These are phyloP conservation scores for Bipolaris oryzae DNA, from an alignment of 2,329 filamentous ascomycete species.

Conservation along the genomic window DNA sequence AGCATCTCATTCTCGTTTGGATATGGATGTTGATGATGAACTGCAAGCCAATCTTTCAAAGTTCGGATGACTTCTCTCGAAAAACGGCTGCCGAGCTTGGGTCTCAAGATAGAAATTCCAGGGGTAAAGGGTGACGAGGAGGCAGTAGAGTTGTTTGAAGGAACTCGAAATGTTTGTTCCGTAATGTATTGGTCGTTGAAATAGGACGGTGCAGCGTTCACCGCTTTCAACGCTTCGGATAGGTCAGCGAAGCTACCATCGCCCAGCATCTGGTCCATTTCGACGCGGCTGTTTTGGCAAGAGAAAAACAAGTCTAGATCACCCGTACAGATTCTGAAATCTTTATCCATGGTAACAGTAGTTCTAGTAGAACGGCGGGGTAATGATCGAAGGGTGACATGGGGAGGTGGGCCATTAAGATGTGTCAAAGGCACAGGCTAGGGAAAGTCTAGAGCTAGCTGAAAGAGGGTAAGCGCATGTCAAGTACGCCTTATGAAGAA, in stretches of 20 bases:
- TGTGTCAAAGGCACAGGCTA: conserved; percentile 4
- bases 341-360: conserved; percentile 1
- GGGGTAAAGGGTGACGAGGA: conserved; percentile 19
- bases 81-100: conserved; percentile 32
- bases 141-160: conserved; percentile 22
- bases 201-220: background rate
- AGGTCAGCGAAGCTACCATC: conserved; percentile 11
- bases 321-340: background rate
- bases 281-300: background rate
- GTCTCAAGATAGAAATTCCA: conserved; percentile 12
- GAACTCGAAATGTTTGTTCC: background rate
- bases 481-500: conserved; percentile 16
- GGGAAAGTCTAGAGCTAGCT: conserved; percentile 1
- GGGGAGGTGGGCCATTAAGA: conserved; percentile 3
- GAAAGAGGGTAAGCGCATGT: conserved; percentile 14
- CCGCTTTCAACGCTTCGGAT: conserved; percentile 8
- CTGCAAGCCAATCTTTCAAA: conserved; percentile 32
- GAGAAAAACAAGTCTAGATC: background rate
- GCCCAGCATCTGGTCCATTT: background rate
- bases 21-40: conserved; percentile 32
- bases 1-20: conserved; percentile 29
- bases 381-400: background rate
- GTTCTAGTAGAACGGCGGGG: background rate
- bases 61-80: conserved; percentile 31
- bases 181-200: conserved; percentile 11